phyloP scores from a whole-genome alignment of 768 basidiomycete species.

The Suillus occidentalis region DNA sequence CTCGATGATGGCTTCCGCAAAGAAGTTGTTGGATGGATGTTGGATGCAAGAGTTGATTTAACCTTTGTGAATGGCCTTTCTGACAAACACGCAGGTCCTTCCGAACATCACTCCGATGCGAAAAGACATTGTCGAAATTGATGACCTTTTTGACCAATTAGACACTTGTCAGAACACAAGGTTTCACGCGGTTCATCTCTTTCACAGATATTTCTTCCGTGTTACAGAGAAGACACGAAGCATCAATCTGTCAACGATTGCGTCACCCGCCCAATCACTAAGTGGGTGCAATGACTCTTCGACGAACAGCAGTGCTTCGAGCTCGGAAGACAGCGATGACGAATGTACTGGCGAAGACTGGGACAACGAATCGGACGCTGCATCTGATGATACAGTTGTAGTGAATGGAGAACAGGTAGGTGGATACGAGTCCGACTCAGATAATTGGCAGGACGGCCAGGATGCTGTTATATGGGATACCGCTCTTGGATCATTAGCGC shows the following conservation, averaged over 20 bases:
- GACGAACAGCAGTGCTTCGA: neutral
- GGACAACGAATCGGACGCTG: constrained; percentile 5
- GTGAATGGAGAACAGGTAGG: neutral
- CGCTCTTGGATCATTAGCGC: constrained; percentile 55
- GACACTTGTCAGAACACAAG: constrained; percentile 54
- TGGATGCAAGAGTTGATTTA: constrained; percentile 35
- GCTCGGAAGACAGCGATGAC: constrained; percentile 8
- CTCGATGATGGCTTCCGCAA: constrained; percentile 37
- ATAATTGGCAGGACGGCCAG: constrained; percentile 2
- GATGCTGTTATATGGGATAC: constrained; percentile 54
- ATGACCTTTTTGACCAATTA: constrained; percentile 51
- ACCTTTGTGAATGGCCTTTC: neutral
- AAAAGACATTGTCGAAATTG: neutral
- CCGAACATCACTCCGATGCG: neutral
- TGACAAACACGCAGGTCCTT: neutral
- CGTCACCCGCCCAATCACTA: neutral
- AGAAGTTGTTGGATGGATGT: constrained; percentile 44
- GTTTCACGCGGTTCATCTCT: constrained; percentile 64
- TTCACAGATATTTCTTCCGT: constrained; percentile 54
- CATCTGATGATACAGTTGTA: neutral
- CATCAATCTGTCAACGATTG: neutral
- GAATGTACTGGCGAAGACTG: constrained; percentile 5
- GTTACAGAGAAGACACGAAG: constrained; percentile 21
- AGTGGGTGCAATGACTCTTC: neutral
- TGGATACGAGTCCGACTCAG: neutral